Evolutionary conservation across 176 grass and related monocot genomes (phyloP).

Genomic region (Phoenix dactylifera): DNA sequence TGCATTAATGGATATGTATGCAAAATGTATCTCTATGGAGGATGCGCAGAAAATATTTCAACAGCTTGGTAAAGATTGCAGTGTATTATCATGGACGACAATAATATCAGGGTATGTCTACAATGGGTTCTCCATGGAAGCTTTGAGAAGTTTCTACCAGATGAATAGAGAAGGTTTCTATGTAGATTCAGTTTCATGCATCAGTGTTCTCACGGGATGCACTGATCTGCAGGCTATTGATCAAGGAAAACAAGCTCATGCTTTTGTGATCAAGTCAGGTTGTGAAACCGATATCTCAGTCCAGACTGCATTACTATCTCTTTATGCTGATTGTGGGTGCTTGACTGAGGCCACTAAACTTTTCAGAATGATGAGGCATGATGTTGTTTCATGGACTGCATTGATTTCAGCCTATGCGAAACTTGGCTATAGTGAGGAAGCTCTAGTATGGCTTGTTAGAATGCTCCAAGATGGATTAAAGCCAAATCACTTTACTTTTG

Average conservation of each 20-base stretch:
- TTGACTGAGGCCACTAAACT: neutral
- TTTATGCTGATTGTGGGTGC: conserved; percentile 15
- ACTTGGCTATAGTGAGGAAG: neutral
- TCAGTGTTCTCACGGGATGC: conserved; percentile 5
- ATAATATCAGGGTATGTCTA: conserved; percentile 10
- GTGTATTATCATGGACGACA: conserved; percentile 6
- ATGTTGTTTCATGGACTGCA: conserved; percentile 17
- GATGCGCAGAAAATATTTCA: conserved; percentile 7
- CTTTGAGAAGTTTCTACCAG: neutral
- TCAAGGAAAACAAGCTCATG: conserved; percentile 19
- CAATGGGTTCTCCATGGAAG: conserved; percentile 8
- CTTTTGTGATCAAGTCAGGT: conserved; percentile 15
- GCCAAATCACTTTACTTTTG: conserved; percentile 11
- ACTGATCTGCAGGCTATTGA: conserved; percentile 2
- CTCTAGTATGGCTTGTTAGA: neutral
- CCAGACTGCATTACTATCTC: conserved; percentile 7
- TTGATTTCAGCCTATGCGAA: conserved; percentile 6
- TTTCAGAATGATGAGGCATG: conserved; percentile 7
- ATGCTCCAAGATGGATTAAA: neutral
- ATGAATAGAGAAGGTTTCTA: conserved; percentile 9
- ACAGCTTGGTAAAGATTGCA: neutral
- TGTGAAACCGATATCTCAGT: conserved; percentile 8
- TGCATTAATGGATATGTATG: conserved; percentile 14
- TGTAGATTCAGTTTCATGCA: conserved; percentile 12
- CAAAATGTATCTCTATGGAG: conserved; percentile 1